Evolutionary conservation across 2,329 filamentous ascomycete genomes (phyloP), one percentile per base, ranked within the genome.

Genomic region (Ascomycota sp.): DNA sequence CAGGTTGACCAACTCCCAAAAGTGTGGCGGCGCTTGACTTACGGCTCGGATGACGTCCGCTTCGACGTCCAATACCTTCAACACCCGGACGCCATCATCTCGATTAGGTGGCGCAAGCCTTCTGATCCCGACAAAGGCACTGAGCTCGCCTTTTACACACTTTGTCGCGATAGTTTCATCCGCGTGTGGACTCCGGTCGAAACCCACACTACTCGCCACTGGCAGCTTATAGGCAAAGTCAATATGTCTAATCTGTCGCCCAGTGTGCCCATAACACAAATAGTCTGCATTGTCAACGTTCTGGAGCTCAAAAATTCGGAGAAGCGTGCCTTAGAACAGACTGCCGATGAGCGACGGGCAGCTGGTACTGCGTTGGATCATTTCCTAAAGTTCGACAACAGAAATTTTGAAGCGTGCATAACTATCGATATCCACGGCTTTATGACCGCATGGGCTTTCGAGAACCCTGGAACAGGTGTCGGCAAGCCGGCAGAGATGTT

Each of bases 371-470:
- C n/a, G n/a, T n/a, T n/a, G n/a, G n/a, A n/a, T n/a, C n/a, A 11
- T 68, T 80, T 34, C 45, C 57, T 47, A 43, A 68, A 59, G 27
- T 53, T n/a, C n/a, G n/a, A n/a, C n/a, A 51, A 65, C 66, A 6
- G 60, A 68, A 16, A 59, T 36, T 81, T 84, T 0, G 89, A 98
- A 49, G 70, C 98, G 3, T 89, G 83, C 42, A 64, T 95, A 21
- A 72, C 86, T 7, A 61, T 92, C 32, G 82, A 95, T 52, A 73
- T 75, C n/a, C 61, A 66, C 32, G 86, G 86, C 1, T 73, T 75
- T 41, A 81, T 95, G 76, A 83, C 80, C 29, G 82, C 81, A 0
- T 93, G 86, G 80, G 86, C 82, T 1, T 57, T 98, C 36, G 84
- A 95, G 50, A 84, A 86, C 46, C 68, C 92, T 13, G 76, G 77